Base-by-base conservation (phyloP, 2,329 filamentous ascomycete species). In the Colletotrichum sp. region DNA sequence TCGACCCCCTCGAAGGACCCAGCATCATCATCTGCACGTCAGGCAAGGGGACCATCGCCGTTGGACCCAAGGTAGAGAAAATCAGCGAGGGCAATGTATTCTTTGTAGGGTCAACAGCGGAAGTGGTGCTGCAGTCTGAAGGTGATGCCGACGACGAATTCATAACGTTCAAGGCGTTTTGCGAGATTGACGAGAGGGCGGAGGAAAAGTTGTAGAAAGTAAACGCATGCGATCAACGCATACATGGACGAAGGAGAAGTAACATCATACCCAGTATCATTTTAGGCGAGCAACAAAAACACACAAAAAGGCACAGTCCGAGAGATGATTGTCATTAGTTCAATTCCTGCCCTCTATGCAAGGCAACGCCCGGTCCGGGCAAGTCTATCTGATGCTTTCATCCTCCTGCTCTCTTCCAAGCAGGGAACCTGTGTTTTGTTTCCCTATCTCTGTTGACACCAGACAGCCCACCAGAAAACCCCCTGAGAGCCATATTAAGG, bases 101-200 rank as follows among this genome's bases (percentile, higher is more conserved):
- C 84, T 96, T 96, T 81, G 95, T 98, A 6, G 97, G 97, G 3
- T 94, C 97, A 4, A 96, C 94, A 21, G 96, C 97, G 0, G 94
- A 98, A 85, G 89, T 94, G 43, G 90, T 96, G 4, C 86, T 99
- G 67, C 94, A 98, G 86, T 95, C 90, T 14, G 88, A 88, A 64
- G 87, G 87, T 2, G 89, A 82, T 0, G 86, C 89, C 1, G 92
- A 92, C 30, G 93, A 95, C 72, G 92, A 94, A 71, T 94, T 99
- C 79, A 94, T 94, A 30, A 96, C 94, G 0, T 99, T 98, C 88
- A 97, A 96, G 87, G 97, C 96, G 1, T 98, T 98, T 83, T 98
- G 96, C 81, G 96, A 98, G 87, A 89, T 98, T 76, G 91, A 92
- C 48, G 85, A 89, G 10, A 83, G 85, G 68, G 76, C 68, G 24